Conservation (phyloP, 257 asterid species). For the Forsythia suspensa region DNA sequence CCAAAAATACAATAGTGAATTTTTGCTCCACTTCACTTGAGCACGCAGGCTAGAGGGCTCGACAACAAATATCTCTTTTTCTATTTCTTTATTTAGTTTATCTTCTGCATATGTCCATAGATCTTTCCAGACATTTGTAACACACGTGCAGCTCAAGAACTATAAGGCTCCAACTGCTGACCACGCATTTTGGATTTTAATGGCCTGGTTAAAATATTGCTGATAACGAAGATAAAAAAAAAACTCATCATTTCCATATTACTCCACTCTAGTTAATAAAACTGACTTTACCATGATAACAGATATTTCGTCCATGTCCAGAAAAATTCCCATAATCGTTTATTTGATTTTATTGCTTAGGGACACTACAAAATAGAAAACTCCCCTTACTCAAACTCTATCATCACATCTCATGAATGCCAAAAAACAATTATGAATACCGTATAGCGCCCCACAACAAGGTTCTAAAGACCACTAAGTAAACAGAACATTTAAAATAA, state of each 20-base stretch:
- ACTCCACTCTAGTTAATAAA: not conserved
- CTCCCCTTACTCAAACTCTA: not conserved
- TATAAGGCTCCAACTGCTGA: not conserved
- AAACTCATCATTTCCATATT: not conserved
- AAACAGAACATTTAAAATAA: not conserved
- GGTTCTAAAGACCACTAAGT: not conserved
- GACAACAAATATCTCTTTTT: not conserved
- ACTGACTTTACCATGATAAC: not conserved
- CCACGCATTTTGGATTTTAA: not conserved
- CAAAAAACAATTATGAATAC: not conserved
- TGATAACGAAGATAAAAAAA: not conserved
- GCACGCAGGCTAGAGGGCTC: not conserved
- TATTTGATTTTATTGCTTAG: not conserved
- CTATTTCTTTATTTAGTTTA: not conserved
- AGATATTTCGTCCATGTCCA: not conserved
- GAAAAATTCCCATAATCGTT: not conserved
- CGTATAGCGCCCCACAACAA: not conserved
- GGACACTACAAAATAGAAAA: not conserved
- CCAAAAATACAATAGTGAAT: not conserved
- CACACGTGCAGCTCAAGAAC: not conserved
- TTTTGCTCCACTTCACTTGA: not conserved
- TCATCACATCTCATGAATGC: not conserved
- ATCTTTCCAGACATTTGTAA: slow-evolving; percentile 1
- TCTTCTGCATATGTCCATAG: not conserved
- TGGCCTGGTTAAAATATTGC: not conserved